These are phyloP conservation scores for Colletotrichum trifolii DNA, from an alignment of 2,329 filamentous ascomycete species.

Conservation along the genomic window DNA sequence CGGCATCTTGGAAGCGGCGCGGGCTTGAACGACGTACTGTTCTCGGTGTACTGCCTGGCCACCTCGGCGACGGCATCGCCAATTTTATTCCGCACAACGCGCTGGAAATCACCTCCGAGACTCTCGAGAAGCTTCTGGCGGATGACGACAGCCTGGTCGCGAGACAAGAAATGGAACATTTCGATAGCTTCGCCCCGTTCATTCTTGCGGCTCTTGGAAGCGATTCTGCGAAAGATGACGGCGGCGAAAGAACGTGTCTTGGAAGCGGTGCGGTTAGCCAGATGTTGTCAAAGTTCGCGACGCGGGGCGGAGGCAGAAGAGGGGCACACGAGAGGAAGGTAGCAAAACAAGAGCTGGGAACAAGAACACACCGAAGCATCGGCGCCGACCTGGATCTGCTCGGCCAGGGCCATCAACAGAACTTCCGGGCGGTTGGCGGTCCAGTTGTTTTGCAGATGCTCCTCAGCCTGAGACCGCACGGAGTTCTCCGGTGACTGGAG, in stretches of 20 bases:
- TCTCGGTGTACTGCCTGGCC: conserved; percentile 93
- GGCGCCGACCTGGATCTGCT: conserved; percentile 85
- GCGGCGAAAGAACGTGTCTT: conserved; percentile 92
- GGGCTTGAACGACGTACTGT: conserved; percentile 68
- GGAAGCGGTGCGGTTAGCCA: conserved; percentile 16
- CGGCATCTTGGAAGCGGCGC: background rate
- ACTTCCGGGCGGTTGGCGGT: conserved; percentile 83
- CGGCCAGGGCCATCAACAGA: conserved; percentile 91
- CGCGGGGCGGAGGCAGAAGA: conserved; percentile 12
- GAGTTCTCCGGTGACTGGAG: conserved; percentile 91
- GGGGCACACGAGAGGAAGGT: conserved; percentile 32
- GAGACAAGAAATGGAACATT: conserved; percentile 83
- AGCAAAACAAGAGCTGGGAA: conserved; percentile 8
- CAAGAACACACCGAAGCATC: conserved; percentile 71
- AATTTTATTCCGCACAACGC: conserved; percentile 89
- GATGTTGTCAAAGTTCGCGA: conserved; percentile 1
- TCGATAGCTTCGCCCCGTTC: conserved; percentile 79
- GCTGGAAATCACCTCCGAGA: conserved; percentile 77
- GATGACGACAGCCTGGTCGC: conserved; percentile 80
- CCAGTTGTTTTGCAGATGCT: conserved; percentile 92
- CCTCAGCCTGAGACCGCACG: conserved; percentile 86
- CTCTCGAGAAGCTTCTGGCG: conserved; percentile 85
- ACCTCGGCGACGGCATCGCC: conserved; percentile 98
- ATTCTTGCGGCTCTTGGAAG: conserved; percentile 87
- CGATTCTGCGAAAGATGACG: conserved; percentile 93